A percentile compares a stretch with the other conserved stretches of the same genome.
Evolutionary conservation across 306 rosid species (phyloP).

Genomic region (Coriaria nepalensis): DNA sequence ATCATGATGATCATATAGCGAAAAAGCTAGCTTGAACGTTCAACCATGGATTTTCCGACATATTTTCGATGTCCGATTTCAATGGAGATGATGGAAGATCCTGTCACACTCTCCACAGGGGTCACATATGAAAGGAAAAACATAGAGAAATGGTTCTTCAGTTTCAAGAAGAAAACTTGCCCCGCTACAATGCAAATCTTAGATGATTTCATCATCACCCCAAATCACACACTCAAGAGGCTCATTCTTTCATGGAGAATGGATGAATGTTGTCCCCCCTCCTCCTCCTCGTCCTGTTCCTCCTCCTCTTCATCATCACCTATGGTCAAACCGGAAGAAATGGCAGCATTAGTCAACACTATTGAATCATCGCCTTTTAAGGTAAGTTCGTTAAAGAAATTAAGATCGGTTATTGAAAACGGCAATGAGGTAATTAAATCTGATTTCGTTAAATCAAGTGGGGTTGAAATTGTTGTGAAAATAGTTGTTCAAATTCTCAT

Average conservation of each 20-base stretch:
- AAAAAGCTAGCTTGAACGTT: conserved; percentile 1
- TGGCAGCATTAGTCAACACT: conserved; percentile 17
- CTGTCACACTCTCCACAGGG: conserved; percentile 39
- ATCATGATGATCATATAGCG: not conserved
- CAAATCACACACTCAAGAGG: conserved; percentile 40
- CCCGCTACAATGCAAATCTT: conserved; percentile 40
- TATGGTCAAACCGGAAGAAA: conserved; percentile 12
- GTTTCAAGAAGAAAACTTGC: conserved; percentile 38
- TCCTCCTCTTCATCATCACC: conserved; percentile 1
- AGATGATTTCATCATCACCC: conserved; percentile 20
- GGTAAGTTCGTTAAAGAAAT: conserved; percentile 32
- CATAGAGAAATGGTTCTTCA: conserved; percentile 42
- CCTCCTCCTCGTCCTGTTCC: not conserved
- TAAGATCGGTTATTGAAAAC: conserved; percentile 25
- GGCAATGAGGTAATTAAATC: conserved; percentile 4
- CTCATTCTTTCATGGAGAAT: conserved; percentile 33
- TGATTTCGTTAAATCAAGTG: conserved; percentile 18
- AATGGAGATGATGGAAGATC: conserved; percentile 37
- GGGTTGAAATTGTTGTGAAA: conserved; percentile 20
- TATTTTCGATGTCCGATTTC: conserved; percentile 45
- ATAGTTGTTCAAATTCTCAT: conserved; percentile 20
- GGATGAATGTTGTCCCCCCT: not conserved
- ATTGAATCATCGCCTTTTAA: conserved; percentile 39
- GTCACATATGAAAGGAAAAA: conserved; percentile 38
- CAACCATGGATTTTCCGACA: conserved; percentile 26